Base-by-base conservation (phyloP, 176 grass and related monocot species). In the Juncus effusus region DNA sequence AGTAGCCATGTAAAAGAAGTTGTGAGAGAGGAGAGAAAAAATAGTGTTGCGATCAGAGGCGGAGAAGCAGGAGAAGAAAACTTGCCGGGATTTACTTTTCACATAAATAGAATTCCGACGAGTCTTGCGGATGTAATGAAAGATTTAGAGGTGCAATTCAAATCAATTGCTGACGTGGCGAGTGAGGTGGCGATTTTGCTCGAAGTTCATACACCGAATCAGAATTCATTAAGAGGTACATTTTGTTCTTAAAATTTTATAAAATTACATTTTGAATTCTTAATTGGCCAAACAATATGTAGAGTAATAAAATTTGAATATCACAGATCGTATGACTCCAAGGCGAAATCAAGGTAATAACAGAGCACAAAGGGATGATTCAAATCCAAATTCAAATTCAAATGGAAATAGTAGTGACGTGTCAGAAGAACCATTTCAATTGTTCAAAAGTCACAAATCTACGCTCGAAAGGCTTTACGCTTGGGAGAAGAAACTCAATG, bases 401-500 rank as follows among this genome's bases (percentile, higher is more conserved):
- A 47, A 47, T 47, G 44, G 9, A 6, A 47, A 47, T 47, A 71
- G 56, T 42, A 79, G 58, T 51, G 93, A 96, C 3, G 36, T 77
- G 2, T 72, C 82, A 1, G 81, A 79, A 7, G 87, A 91, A 78
- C 60, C 85, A 2, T 96, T 87, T 52, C 54, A 88, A 74, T 59
- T 87, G 36, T 96, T 90, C 75, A 75, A 78, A 74, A 91, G 85
- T 73, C 92, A 96, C 67, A 85, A 86, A 68, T 73, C 90, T 67
- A 96, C 84, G 67, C 79, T 96, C 45, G 79, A 89, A 60, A 75
- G 87, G 74, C 82, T 96, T 35, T 86, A 91, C 77, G 74, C 70
- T 40, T 96, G 87, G 93, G 93, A 91, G 67, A 96, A 96, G 82
- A 96, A 78, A 63, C 64, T 91, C 39, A 91, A 91, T 57, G 80